These are phyloP conservation scores for Solanum gandarillasii DNA, from an alignment of 257 asterid genomes.

Conservation along the genomic window DNA sequence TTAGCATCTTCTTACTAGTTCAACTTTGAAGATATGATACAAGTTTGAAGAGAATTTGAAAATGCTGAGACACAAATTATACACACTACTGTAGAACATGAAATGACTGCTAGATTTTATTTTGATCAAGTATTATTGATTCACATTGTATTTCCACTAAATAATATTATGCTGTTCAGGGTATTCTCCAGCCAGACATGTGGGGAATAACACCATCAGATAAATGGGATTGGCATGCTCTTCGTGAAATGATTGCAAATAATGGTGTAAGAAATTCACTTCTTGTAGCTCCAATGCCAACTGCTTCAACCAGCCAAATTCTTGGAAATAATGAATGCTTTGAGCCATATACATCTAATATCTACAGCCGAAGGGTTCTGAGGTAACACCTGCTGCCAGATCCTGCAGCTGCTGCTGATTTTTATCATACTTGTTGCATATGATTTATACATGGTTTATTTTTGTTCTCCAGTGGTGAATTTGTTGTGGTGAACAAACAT, in stretches of 20 bases:
- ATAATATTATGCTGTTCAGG: slow-evolving; percentile 29
- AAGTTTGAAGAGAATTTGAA: not conserved
- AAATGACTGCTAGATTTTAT: not conserved
- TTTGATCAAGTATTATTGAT: not conserved
- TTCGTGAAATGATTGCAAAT: slow-evolving; percentile 46
- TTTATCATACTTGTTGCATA: not conserved
- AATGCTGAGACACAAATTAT: not conserved
- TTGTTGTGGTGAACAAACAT: slow-evolving; percentile 97
- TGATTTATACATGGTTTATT: not conserved
- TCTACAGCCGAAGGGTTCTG: slow-evolving; percentile 84
- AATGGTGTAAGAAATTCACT: slow-evolving; percentile 87
- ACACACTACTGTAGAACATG: not conserved
- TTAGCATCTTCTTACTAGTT: not conserved
- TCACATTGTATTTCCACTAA: not conserved
- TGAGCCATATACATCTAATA: slow-evolving; percentile 95
- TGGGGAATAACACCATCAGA: slow-evolving; percentile 79
- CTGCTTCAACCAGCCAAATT: slow-evolving; percentile 98
- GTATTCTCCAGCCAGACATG: slow-evolving; percentile 93
- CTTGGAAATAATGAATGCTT: slow-evolving; percentile 97
- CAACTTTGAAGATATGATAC: not conserved
- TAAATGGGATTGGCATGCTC: slow-evolving; percentile 87
- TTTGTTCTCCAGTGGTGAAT: slow-evolving; percentile 60
- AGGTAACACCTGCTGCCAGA: slow-evolving; percentile 29
- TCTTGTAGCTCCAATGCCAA: slow-evolving; percentile 96
- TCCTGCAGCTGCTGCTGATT: not conserved